Evolutionary conservation across 257 asterid species (phyloP).

Genomic region (Scutellaria galericulata): DNA sequence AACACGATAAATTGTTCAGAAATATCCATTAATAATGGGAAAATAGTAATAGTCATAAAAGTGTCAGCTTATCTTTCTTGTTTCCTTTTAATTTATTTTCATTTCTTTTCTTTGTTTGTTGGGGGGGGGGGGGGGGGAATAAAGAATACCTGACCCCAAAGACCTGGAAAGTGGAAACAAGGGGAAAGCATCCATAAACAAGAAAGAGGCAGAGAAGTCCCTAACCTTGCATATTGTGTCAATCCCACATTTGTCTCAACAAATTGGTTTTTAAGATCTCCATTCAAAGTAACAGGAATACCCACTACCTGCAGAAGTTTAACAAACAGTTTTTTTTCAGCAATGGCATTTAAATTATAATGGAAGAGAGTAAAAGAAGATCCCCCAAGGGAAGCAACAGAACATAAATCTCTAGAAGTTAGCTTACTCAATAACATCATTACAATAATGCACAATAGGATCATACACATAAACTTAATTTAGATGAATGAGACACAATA

Average conservation of each 20-base stretch:
- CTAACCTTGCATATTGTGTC: slow-evolving; percentile 72
- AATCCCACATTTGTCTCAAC: slow-evolving; percentile 66
- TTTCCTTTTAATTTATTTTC: too few species aligned
- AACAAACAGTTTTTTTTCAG: slow-evolving; percentile 12
- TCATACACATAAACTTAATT: slow-evolving; percentile 4
- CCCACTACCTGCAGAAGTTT: slow-evolving; percentile 49
- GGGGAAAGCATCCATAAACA: not conserved
- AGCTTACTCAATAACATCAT: slow-evolving; percentile 1
- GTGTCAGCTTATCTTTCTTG: too few species aligned
- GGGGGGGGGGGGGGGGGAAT: not conserved
- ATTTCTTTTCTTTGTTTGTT: not conserved
- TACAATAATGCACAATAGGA: slow-evolving; percentile 16
- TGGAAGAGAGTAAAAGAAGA: not conserved
- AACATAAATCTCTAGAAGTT: not conserved
- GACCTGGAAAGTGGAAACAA: not conserved
- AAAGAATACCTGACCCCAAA: not conserved
- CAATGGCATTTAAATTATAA: slow-evolving; percentile 17
- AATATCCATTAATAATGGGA: not conserved
- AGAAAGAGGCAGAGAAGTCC: not conserved
- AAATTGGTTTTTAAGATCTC: slow-evolving; percentile 68
- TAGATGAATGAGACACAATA: slow-evolving; percentile 1
- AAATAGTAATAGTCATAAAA: too few species aligned
- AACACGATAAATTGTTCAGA: not conserved
- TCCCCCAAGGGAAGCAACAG: slow-evolving; percentile 17
- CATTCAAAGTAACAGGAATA: slow-evolving; percentile 66